Evolutionary conservation across 805 yeast genomes (phyloP).

Genomic region (Candida dajiaensis): DNA sequence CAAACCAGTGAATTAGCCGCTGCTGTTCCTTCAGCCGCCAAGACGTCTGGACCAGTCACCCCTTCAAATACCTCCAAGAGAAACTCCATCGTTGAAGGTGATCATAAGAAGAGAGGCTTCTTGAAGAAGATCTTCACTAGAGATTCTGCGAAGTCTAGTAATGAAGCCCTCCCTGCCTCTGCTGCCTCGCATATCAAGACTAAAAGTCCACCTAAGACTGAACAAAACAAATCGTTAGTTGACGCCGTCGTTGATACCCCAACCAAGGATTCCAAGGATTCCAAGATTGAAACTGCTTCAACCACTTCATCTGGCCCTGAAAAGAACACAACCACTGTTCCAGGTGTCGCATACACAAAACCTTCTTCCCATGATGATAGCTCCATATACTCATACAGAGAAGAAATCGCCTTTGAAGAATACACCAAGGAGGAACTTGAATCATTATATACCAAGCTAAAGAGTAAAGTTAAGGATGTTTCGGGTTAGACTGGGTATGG

Average conservation of each 20-base stretch:
- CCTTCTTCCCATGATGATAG: constrained; percentile 1
- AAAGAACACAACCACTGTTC: background rate
- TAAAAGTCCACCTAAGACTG: background rate
- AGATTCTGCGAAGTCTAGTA: constrained; percentile 2
- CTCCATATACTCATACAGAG: constrained; percentile 19
- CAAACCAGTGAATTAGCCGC: constrained; percentile 4
- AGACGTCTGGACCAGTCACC: background rate
- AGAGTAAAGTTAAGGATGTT: background rate
- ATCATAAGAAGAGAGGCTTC: constrained; percentile 6
- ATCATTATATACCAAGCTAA: constrained; percentile 2
- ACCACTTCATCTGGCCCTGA: constrained; percentile 2
- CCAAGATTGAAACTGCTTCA: constrained; percentile 1
- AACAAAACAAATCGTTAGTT: background rate
- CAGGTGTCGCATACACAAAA: background rate
- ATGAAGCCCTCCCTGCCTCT: constrained; percentile 1
- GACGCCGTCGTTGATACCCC: background rate
- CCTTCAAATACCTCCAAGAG: background rate
- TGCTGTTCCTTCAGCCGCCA: constrained; percentile 1
- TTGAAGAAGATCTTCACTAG: constrained; percentile 8
- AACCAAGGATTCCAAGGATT: background rate
- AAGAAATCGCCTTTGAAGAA: constrained; percentile 17
- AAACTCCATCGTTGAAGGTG: background rate
- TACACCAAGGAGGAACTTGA: constrained; percentile 10
- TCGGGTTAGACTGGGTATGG: background rate
- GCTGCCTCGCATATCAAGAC: background rate